Evolutionary conservation across 106 monocot species (phyloP), one percentile per base, ranked within the genome.

Genomic region (Alisma plantagoaquatica): DNA sequence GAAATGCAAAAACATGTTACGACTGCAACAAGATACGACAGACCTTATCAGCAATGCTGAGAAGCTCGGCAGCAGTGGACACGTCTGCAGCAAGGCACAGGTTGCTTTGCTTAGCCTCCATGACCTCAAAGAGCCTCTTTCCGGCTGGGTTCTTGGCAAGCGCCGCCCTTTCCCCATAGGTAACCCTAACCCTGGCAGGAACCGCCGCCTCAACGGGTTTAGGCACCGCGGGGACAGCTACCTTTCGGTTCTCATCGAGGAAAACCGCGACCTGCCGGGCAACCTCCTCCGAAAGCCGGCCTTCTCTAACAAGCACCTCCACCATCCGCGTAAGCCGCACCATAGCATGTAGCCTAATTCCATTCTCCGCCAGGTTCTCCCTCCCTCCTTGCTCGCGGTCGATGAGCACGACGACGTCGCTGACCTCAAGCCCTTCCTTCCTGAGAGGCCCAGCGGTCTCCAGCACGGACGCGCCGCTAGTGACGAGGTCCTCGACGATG

Each of bases 331-430:
- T 59, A 18, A 87, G 62, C 43, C 59, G 74, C 19, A 73, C 22
- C 29, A 87, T 51, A 24, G 78, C 29, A 33, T 73, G 87, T n/a
- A 87, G 59, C 32, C 29, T 38, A 21, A 87, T 70, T 43, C 82
- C 87, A 30, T 82, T 57, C 3, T 61, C 56, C 12, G 57, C 66
- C 23, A 87, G 68, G 44, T 87, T 87, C 75, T 82, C 72, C 63
- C 78, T 57, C n/a, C 87, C 87, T 0, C 87, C 87, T 62, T 87
- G 87, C 72, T 87, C 66, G 31, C 87, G 49, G 32, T 87, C 87
- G 29, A 87, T 72, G n/a, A 87, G 70, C 15, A 87, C 87, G 35
- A 78, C 78, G 17, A 78, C 87, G 33, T 87, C 81, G 3, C 24
- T 44, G 19, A 87, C 82, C n/a, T 41, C 45, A 29, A 82, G 30